Percentiles rank a stretch among this genome's conserved stretches.
These are phyloP conservation scores for Fusarium pilosicola DNA, from an alignment of 2,329 filamentous ascomycete genomes.

Conservation along the genomic window DNA sequence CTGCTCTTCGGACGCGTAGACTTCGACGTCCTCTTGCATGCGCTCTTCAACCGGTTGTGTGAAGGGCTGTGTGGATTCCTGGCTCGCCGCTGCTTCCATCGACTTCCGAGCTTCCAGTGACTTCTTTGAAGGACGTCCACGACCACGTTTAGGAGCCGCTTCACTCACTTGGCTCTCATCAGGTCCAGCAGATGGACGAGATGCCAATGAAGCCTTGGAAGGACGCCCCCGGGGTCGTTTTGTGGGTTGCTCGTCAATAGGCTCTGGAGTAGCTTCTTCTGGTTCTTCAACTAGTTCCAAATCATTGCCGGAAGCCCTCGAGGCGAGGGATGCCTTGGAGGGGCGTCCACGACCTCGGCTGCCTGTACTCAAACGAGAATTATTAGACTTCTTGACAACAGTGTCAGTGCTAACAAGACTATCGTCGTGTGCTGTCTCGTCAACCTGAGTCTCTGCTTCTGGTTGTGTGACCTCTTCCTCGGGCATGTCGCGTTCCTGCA, in stretches of 20 bases:
- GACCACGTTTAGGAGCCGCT: slow-evolving; percentile 43
- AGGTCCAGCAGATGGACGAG: slow-evolving; percentile 35
- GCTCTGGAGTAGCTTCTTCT: slow-evolving; percentile 14
- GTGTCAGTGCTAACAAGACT: slow-evolving; percentile 57
- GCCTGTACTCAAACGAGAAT: slow-evolving; percentile 25
- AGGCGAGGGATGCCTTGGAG: slow-evolving; percentile 46
- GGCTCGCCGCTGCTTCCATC: slow-evolving; percentile 25
- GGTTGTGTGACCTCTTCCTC: background rate
- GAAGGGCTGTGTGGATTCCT: slow-evolving; percentile 25
- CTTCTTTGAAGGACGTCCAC: slow-evolving; percentile 47
- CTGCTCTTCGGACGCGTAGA: slow-evolving; percentile 18
- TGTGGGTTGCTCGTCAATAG: slow-evolving; percentile 23
- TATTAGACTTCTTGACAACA: slow-evolving; percentile 50
- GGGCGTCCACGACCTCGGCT: slow-evolving; percentile 46
- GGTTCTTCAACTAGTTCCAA: slow-evolving; percentile 38
- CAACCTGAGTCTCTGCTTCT: slow-evolving; percentile 33
- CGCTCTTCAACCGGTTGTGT: slow-evolving; percentile 27
- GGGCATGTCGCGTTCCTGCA: slow-evolving; percentile 3
- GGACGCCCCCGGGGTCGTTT: slow-evolving; percentile 48
- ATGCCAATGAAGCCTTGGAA: slow-evolving; percentile 46
- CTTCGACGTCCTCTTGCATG: slow-evolving; percentile 32
- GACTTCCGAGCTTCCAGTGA: slow-evolving; percentile 43
- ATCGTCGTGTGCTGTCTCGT: slow-evolving; percentile 48
- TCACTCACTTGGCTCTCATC: slow-evolving; percentile 38
- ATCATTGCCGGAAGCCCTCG: slow-evolving; percentile 41